These are phyloP conservation scores for Sambucus nigra DNA, from an alignment of 129 eudicot genomes.

Conservation along the genomic window DNA sequence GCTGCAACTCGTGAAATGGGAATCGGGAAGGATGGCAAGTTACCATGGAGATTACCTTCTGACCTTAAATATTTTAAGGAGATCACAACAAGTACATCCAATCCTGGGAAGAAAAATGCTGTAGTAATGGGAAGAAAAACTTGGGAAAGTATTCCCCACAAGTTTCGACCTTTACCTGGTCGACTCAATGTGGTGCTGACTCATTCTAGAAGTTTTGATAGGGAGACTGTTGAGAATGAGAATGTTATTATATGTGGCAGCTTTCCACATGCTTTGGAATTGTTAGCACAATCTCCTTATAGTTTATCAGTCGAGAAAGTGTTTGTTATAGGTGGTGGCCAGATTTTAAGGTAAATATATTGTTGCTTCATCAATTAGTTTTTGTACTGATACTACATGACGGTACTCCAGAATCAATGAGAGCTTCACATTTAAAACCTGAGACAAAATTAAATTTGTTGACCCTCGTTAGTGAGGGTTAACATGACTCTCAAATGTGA, in stretches of 20 bases:
- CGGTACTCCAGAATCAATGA: too few relatives aligned
- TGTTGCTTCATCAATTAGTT: background rate
- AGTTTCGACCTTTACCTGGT: conserved; percentile 59
- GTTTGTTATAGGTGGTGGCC: conserved; percentile 75
- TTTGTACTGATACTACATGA: too few relatives aligned
- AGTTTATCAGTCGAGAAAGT: conserved; percentile 41
- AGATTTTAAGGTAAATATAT: conserved; percentile 44
- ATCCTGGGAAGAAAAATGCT: conserved; percentile 50
- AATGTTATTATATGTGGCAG: conserved; percentile 49
- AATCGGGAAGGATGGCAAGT: conserved; percentile 64
- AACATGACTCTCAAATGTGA: too few relatives aligned
- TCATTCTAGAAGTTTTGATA: conserved; percentile 34
- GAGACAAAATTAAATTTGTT: background rate
- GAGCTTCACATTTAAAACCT: too few relatives aligned
- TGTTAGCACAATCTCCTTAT: conserved; percentile 50
- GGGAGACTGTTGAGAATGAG: conserved; percentile 32
- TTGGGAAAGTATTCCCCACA: conserved; percentile 62
- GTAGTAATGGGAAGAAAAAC: conserved; percentile 81
- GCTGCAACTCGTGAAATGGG: conserved; percentile 81
- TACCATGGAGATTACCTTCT: conserved; percentile 73
- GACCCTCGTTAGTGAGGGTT: too few relatives aligned
- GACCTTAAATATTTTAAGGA: conserved; percentile 68
- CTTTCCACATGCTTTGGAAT: conserved; percentile 48
- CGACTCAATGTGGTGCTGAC: conserved; percentile 75
- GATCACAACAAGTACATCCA: conserved; percentile 40